Evolutionary conservation across 345 rosid genomes (phyloP), one percentile per base, ranked within the genome.

Genomic region (Melaleuca quinquenervia): DNA sequence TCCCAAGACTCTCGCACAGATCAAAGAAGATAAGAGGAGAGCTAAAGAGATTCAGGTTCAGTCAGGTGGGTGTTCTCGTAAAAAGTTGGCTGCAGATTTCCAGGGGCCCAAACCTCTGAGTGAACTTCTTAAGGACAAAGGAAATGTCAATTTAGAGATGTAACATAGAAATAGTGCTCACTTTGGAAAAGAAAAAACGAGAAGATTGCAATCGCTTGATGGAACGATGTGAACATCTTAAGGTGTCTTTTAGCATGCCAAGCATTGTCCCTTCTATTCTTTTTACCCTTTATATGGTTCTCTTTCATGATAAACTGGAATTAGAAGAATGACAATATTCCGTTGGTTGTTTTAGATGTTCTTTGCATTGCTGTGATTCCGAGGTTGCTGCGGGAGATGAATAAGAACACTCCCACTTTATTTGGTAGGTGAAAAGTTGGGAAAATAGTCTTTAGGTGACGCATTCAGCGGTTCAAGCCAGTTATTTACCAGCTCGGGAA

Each of bases 1-100:
- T 78, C 94, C 95, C 76, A 92, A 88, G 90, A 90, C 91, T 83
- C 93, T 91, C 86, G 91, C 92, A 44, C 91, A 92, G 90, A 91
- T 92, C 84, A 91, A 58, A 83, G 91, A 93, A 90, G 93, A 90
- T 91, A 90, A 90, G 90, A 90, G 82, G 50, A 90, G 56, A 24
- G 90, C 87, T 70, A 87, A 85, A 58, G 89, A 74, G 60, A 86
- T 80, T 49, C 82, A 83, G 41, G 84, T 85, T 49, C 50, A 3
- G 86, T 75, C 62, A 29, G 49, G 27, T 27, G 84, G 83, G 55
- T 48, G 64, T 83, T 82, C 84, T 29, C 58, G 84, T 50, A 58
- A 58, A 76, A 85, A 80, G 44, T 52, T 52, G 26, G 58, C 52
- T 51, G 86, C 86, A 51, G 91, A 91, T 87, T 93, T 93, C 85